Conservation (phyloP, 495 filamentous ascomycete species). For the Annulohypoxylon nitens region DNA sequence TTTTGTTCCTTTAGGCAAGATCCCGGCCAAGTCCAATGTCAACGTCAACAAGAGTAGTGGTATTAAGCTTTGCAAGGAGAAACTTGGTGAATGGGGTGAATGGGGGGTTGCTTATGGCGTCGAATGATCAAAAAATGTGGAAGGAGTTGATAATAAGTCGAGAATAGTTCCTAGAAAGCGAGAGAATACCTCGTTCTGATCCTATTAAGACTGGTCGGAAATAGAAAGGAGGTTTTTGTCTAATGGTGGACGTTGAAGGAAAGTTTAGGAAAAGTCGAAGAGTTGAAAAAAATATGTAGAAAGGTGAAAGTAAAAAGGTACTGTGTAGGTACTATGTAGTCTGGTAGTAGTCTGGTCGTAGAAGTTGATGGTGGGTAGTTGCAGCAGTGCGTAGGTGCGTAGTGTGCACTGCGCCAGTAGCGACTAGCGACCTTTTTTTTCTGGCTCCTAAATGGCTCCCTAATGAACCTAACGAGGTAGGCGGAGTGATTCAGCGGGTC, state of each 20-base stretch:
- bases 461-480: conserved; percentile 47
- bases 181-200: conserved; percentile 8
- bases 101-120: conserved; percentile 44
- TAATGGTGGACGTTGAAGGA: conserved; percentile 39
- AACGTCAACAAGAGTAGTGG: conserved; percentile 23
- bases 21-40: conserved; percentile 36
- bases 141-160: conserved; percentile 7
- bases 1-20: conserved; percentile 36
- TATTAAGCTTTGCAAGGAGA: conserved; percentile 4
- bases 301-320: conserved; percentile 29
- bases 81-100: conserved; percentile 28
- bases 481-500: conserved; percentile 49
- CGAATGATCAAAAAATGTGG: conserved; percentile 22
- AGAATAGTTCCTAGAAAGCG: conserved; percentile 20
- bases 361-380: conserved; percentile 45
- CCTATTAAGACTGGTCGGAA: conserved; percentile 33
- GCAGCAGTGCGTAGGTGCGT: neutral
- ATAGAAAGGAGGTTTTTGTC: conserved; percentile 36
- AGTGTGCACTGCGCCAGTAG: conserved; percentile 41
- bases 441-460: conserved; percentile 27
- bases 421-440: conserved; percentile 46
- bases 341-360: neutral
- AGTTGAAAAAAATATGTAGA: conserved; percentile 32
- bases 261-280: conserved; percentile 40
- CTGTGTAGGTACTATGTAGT: conserved; percentile 25